Evolutionary conservation across 2,329 filamentous ascomycete genomes (phyloP), one percentile per base, ranked within the genome.

Genomic region (Fusarium luffae): DNA sequence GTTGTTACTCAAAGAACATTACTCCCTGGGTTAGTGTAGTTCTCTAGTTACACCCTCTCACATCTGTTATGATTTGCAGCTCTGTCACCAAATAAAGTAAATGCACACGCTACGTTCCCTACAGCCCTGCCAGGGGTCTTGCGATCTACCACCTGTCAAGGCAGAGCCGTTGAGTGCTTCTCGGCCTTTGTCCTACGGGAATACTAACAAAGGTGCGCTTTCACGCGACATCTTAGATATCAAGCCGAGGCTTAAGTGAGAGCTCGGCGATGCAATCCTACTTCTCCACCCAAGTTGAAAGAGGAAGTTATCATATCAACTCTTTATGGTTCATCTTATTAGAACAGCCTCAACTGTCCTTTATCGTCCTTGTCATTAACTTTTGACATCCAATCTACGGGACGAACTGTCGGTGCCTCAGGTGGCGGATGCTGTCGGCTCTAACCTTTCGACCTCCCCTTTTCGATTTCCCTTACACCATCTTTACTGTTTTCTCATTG

Each of bases 381-480:
- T 51, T 52, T 23, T 43, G 25, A 14, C 41, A 27, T 62, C 30
- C 42, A 59, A 54, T 55, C 49, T 66, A 49, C 67, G 60, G n/a
- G 47, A 57, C 59, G 59, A 64, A 63, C 59, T 63, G 57, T 46
- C 65, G 37, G 50, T 72, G 62, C 70, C 73, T 68, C 50, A 68
- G 68, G 54, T 60, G 37, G 63, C 59, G 57, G 64, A 68, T 65
- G 54, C 63, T 58, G 52, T 50, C 58, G 50, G 51, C 62, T 62
- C 49, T 58, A 37, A 60, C 27, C 44, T 49, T 28, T 67, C 52
- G 47, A 63, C 32, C 51, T 52, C 59, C 64, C 59, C 54, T 42
- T 66, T 54, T 48, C 34, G 49, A 59, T 59, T 43, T 49, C 44
- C 60, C 62, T 63, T 69, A 66, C 72, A 71, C 72, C 72, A 69